Evolutionary conservation across 2,329 filamentous ascomycete genomes (phyloP), one percentile per base, ranked within the genome.

Genomic region (Fusarium sp.): DNA sequence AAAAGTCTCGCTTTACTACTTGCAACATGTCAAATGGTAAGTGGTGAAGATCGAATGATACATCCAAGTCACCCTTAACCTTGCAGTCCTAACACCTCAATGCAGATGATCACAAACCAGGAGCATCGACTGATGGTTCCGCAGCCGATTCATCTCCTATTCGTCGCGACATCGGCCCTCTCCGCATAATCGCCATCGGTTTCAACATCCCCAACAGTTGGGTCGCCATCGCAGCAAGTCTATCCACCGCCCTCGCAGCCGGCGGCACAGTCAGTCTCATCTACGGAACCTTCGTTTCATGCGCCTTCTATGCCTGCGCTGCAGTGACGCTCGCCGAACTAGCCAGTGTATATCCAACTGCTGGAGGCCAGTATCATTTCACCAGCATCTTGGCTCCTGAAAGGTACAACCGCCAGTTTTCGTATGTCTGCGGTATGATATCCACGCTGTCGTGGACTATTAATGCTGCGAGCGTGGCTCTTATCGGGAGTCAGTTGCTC

Each of bases 11-110:
- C 12, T 0, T 28, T 28, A 0, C 12, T 28, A 22, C 24, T 28
- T 20, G 5, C 18, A 47, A 22, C 6, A 47, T 47, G 18, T 14
- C 44, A 28, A 28, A 28, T 20, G 18, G 44, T 47, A 14, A 28
- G 44, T 28, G 0, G 18, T 47, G 6, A 20, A 28, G 44, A 28
- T 15, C 44, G 4, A 26, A 0, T 6, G n/a, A 6, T 13, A 18
- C 3, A 4, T 26, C 3, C 2, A 41, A 22, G 4, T 20, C 18
- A 20, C n/a, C 39, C 41, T 24, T 24, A 0, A 24, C n/a, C 0
- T 8, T 13, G 42, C 2, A 24, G n/a, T 6, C 5, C 24, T 47
- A 11, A 20, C 18, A 14, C 24, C 8, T 11, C 2, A 7, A 14
- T 7, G 0, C 18, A 47, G 18, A 22, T 0, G 15, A 22, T 10